Base-by-base conservation (phyloP, 345 rosid genomes). In the Odontarrhena argentea region DNA sequence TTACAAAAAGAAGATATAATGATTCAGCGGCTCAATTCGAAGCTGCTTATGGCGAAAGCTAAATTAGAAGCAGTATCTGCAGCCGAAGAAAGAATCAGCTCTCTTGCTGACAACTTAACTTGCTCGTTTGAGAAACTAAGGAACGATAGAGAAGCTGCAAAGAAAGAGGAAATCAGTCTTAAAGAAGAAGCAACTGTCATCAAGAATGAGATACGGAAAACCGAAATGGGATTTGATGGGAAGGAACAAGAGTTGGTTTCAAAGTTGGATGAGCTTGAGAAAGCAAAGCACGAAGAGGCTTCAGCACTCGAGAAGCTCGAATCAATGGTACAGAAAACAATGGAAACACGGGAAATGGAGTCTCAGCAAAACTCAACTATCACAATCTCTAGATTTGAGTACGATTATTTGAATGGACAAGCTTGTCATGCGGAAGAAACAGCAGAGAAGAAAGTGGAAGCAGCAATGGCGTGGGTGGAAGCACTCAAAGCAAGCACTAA, bases 401-500 rank as follows among this genome's bases (percentile, higher is more conserved):
- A 83, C 1, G 91, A 94, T 45, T 94, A 88, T 76, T 73, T 90
- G 65, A 87, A 69, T 1, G 91, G 91, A 61, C 77, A 82, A 25
- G 92, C 92, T 9, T 72, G 51, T 13, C 63, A 63, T 26, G 97
- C 96, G 0, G 85, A 87, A 65, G 97, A 91, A 60, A 79, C 85
- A 6, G 97, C 97, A 6, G 91, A 88, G 66, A 87, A 83, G 74
- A 94, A 94, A 78, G 88, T 91, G 41, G 92, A 87, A 15, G 97
- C 99, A 2, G 92, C 97, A 47, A 83, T 82, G 82, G 95, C 99
- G 4, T 94, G 99, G 96, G 81, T 88, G 0, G 88, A 87, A 74
- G 96, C 97, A 67, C 54, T 91, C 11, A 84, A 82, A 74, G 83
- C 89, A 0, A 86, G 87, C 71, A 96, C 92, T 76, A 84, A 68